A percentile compares a stretch with the other conserved stretches of the same genome.
Conservation (phyloP, 1,284 basidiomycete genomes). For the Cryptococcus jaspeensis region DNA sequence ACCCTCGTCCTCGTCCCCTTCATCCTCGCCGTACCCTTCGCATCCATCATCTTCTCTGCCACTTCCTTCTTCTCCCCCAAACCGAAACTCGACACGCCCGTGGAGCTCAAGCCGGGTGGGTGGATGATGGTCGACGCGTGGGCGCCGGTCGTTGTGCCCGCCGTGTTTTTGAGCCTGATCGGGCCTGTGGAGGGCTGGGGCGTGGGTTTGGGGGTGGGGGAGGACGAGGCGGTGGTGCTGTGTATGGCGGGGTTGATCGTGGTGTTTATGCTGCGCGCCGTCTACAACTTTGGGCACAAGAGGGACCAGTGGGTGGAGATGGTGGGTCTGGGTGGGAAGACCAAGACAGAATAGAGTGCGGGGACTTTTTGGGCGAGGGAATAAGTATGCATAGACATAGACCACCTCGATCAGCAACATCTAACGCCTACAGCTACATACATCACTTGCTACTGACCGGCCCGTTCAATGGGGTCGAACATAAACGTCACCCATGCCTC, state of each 20-base stretch:
- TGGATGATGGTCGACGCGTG: slow-evolving; percentile 48
- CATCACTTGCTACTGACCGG: no score
- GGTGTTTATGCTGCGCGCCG: slow-evolving; percentile 30
- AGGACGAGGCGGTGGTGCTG: slow-evolving; percentile 35
- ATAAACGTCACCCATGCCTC: no score
- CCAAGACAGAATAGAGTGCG: slow-evolving; percentile 15
- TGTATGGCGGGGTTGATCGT: slow-evolving; percentile 29
- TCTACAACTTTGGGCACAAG: slow-evolving; percentile 41
- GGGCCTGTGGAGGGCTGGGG: slow-evolving; percentile 43
- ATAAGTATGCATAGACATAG: no score
- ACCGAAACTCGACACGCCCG: slow-evolving; percentile 35
- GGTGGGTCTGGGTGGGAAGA: slow-evolving; percentile 18
- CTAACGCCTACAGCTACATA: no score
- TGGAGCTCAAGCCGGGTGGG: slow-evolving; percentile 41
- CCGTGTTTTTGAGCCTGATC: slow-evolving; percentile 38
- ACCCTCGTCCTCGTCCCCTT: slow-evolving; percentile 46
- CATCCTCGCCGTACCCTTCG: slow-evolving; percentile 48
- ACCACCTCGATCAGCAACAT: no score
- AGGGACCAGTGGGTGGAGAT: slow-evolving; percentile 16
- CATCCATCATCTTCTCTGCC: slow-evolving; percentile 39
- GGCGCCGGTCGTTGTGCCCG: slow-evolving; percentile 40
- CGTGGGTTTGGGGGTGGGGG: slow-evolving; percentile 23
- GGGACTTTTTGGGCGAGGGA: no score
- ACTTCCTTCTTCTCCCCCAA: slow-evolving; percentile 41
- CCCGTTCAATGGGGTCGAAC: no score